These are phyloP conservation scores for Mortierella sp. DNA, from an alignment of 371 early-diverging fungal genomes.

Conservation along the genomic window DNA sequence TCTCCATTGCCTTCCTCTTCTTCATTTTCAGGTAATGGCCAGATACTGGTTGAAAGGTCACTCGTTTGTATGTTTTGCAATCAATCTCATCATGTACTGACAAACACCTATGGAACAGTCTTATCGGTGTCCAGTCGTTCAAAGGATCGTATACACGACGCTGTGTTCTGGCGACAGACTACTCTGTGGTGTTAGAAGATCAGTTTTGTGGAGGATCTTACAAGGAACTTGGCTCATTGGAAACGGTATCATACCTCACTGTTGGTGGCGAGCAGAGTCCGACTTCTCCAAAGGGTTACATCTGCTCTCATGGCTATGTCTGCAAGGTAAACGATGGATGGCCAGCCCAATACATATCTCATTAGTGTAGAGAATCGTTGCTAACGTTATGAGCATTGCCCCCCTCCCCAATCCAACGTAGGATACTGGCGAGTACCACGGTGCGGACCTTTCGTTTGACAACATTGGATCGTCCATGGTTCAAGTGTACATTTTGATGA, in stretches of 20 bases:
- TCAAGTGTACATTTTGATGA: constrained; percentile 61
- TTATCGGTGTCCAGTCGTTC: constrained; percentile 73
- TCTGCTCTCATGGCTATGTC: constrained; percentile 61
- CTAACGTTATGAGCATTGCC: too few species aligned
- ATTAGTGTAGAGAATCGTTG: neutral
- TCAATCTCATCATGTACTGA: neutral
- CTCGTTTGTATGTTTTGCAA: too few species aligned
- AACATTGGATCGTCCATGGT: constrained; percentile 68
- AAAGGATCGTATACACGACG: constrained; percentile 71
- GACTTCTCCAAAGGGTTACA: constrained; percentile 66
- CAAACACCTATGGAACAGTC: constrained; percentile 36
- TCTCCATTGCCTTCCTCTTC: constrained; percentile 73
- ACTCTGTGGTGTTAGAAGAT: constrained; percentile 3
- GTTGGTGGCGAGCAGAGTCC: constrained; percentile 1
- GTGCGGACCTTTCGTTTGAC: constrained; percentile 61
- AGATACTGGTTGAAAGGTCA: neutral
- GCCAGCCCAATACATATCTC: too few species aligned
- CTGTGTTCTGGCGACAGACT: constrained; percentile 54
- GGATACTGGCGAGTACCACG: constrained; percentile 52
- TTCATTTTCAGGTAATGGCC: constrained; percentile 69
- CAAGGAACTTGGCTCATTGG: constrained; percentile 1
- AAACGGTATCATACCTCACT: constrained; percentile 14
- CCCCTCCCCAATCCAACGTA: too few species aligned
- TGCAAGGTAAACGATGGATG: constrained; percentile 56
- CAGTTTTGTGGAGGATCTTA: constrained; percentile 45